Evolutionary conservation across 345 rosid species (phyloP), one percentile per base, ranked within the genome.

Genomic region (Ceriops decandra): DNA sequence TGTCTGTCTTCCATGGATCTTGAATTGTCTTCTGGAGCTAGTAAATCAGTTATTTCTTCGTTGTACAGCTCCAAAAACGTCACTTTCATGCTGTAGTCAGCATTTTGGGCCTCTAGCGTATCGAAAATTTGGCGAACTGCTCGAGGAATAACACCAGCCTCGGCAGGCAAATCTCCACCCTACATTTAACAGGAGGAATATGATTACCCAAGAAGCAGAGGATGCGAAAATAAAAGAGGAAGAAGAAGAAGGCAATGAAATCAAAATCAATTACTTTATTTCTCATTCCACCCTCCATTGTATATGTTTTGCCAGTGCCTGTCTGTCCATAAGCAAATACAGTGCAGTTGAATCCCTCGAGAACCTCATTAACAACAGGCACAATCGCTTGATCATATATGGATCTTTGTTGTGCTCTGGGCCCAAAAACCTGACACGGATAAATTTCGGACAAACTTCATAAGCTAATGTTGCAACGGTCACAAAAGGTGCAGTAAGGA

Each of bases 281-380:
- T 69, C 91, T 82, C 90, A 89, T 87, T 13, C 95, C 97, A 38
- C 98, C 98, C 79, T 93, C 96, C 98, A 93, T 93, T 17, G 97
- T 89, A 58, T 84, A 91, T 30, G 98, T 93, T 79, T 93, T 93
- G 1, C 97, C 97, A 0, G 98, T 90, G 59, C 95, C 96, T 1
- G 96, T 93, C 77, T 93, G 98, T 27, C 98, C 97, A 76, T 91
- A 93, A 0, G 97, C 98, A 61, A 93, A 93, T 57, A 93, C 91
- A 32, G 97, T 93, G 74, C 96, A 93, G 72, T 92, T 93, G 82
- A 88, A 93, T 69, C 97, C 96, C 5, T 91, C 98, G 46, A 93
- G 88, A 61, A 93, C 96, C 76, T 93, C 97, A 79, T 87, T 84
- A 51, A 93, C 98, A 65, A 93, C 82, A 0, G 98, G 97, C 1